Evolutionary conservation across 352 stramenopile species (phyloP), one percentile per base, ranked within the genome.

Genomic region (Thalassiosira livingstoniorum): DNA sequence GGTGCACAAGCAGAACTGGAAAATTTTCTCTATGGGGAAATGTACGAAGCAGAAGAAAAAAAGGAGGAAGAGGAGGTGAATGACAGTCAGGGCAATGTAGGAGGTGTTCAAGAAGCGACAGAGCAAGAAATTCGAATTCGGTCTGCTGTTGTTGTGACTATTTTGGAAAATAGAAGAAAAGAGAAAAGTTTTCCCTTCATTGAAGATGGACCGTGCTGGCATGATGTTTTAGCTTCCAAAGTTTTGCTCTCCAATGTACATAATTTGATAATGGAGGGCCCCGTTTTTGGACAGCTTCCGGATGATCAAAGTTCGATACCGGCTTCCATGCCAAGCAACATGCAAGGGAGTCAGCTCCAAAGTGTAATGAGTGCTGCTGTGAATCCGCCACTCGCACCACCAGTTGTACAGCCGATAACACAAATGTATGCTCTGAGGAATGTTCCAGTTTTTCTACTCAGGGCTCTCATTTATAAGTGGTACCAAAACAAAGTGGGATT

Each of bases 51-150:
- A 15, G 70, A 76, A 47, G 58, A 78, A 18, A 62, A 58, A 42
- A 32, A 77, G n/a, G 72, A 78, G 43, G 60, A 65, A 35, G 34
- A 67, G 13, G 67, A 75, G 23, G 60, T 60, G 4, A 32, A 51
- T 15, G 35, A 25, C 61, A 11, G 35, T 27, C 7, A 43, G 7
- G 4, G 4, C 47, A 58, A 43, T 25, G 13, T 0, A 3, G 31
- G 57, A 13, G 67, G 60, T 18, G 42, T 75, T 37, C 25, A 55
- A 23, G 72, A 88, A 53, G 85, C 78, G 7, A 60, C 61, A 39
- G 83, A 90, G 32, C 37, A 78, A 42, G 83, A 90, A 64, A 73
- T 90, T 68, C 75, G 83, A n/a, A 78, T 90, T 37, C 78, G 83
- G 21, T 81, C 75, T 21, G 53, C 63, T 43, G 51, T 87, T 42